Evolutionary conservation across 768 basidiomycete species (phyloP), one percentile per base, ranked within the genome.

Genomic region (Lactarius trivialis): DNA sequence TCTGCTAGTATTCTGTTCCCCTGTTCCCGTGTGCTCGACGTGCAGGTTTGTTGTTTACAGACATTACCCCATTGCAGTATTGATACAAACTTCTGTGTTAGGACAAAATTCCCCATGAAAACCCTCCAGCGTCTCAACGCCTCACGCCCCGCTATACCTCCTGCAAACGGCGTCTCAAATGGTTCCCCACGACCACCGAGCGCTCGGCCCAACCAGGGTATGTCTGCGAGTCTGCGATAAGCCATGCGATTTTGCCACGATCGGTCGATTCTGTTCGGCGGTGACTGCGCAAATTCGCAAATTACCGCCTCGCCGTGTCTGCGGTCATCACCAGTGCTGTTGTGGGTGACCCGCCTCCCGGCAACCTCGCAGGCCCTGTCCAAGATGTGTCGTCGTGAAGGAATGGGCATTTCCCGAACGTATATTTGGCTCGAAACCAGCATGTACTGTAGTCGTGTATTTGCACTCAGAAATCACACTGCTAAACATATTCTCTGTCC

Each of bases 51-150:
- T 77, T 49, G 57, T 54, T 39, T 17, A 28, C 51, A 37, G 45
- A 39, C 7, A 21, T 58, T 15, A 15, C 9, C 15, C 32, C n/a
- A 8, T 57, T 50, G 26, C 32, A 15, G 30, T 7, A 21, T 54
- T 55, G 56, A 32, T 26, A 15, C 67, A 21, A 14, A 11, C 21
- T 39, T 26, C n/a, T 51, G 24, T 51, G 24, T 58, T 72, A 95
- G 92, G 68, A 95, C 94, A 28, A 94, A 94, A 72, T 98, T 98
- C 79, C 94, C 94, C 4, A 86, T 94, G 73, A 93, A 95, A 71
- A 91, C 91, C 2, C 81, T 96, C 9, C 88, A 89, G 72, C 85
- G 92, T 15, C 79, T 93, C 52, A 89, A 88, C 65, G 82, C 86
- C 36, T 80, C 80, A 1, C 70, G 71, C 36, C 73, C 74, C 2